Percentiles rank a stretch among this genome's conserved stretches.
These are phyloP conservation scores for Pythium monospermum DNA, from an alignment of 352 stramenopile species.

Conservation along the genomic window DNA sequence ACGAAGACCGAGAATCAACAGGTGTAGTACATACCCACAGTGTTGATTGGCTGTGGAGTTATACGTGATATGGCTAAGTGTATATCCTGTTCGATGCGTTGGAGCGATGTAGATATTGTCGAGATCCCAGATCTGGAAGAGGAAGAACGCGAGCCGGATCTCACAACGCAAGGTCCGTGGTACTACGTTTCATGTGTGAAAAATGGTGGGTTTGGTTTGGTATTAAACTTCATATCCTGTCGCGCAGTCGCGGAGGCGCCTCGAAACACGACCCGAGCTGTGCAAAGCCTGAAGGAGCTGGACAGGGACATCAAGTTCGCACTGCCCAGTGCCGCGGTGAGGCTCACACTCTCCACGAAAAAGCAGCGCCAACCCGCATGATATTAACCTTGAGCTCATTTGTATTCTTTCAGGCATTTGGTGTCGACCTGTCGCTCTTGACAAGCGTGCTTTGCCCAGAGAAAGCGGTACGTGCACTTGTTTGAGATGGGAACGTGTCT, in stretches of 20 bases:
- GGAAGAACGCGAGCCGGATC: conserved; percentile 71
- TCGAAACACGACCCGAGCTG: conserved; percentile 55
- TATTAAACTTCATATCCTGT: no score
- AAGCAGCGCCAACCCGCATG: no score
- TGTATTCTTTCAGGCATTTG: conserved; percentile 56
- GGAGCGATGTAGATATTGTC: conserved; percentile 52
- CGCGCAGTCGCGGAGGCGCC: conserved; percentile 70
- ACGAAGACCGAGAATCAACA: conserved; percentile 60
- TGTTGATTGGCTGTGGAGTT: no score
- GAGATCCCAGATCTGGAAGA: conserved; percentile 81
- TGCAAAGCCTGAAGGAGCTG: conserved; percentile 75
- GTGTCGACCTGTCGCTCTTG: conserved; percentile 62
- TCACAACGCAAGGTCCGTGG: conserved; percentile 49
- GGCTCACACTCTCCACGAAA: no score
- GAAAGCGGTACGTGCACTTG: conserved; percentile 52
- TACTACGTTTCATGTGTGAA: background rate
- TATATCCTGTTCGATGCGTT: background rate
- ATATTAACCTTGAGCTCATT: no score
- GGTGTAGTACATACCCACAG: no score
- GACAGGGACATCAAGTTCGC: conserved; percentile 77
- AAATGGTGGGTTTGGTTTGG: no score
- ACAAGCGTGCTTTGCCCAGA: conserved; percentile 64
- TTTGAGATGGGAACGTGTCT: no score
- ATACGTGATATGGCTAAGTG: no score
- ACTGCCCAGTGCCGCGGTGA: conserved; percentile 48